Evolutionary conservation across 371 early-diverging fungal genomes (phyloP).

Genomic region (Mortierella sp.): DNA sequence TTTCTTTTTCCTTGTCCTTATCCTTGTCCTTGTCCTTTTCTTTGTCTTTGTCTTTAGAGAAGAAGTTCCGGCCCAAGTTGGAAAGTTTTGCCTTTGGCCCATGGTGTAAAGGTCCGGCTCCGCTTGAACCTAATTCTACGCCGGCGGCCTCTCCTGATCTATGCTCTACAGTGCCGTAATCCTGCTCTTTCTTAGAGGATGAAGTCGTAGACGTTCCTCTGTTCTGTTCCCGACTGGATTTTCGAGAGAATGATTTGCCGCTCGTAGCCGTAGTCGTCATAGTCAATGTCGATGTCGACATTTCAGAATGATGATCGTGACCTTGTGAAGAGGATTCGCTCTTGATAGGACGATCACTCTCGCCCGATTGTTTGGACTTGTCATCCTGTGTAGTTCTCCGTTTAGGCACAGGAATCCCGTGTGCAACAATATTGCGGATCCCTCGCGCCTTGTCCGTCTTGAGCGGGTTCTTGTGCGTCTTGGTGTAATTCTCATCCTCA

Average conservation of each 20-base stretch:
- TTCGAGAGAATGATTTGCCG: too few relatives aligned
- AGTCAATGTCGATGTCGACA: slow-evolving; percentile 4
- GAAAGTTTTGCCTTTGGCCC: slow-evolving; percentile 34
- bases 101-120: slow-evolving; percentile 5
- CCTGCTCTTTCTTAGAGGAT: slow-evolving; percentile 10
- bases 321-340: not conserved
- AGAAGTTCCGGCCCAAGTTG: slow-evolving; percentile 52
- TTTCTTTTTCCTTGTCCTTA: slow-evolving; percentile 30
- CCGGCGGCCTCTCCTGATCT: not conserved
- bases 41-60: slow-evolving; percentile 49
- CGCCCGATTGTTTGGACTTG: slow-evolving; percentile 15
- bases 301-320: not conserved
- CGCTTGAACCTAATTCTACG: slow-evolving; percentile 15
- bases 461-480: slow-evolving; percentile 29
- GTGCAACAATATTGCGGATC: slow-evolving; percentile 44
- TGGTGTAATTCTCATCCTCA: slow-evolving; percentile 36
- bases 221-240: slow-evolving; percentile 30
- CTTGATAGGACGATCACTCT: slow-evolving; percentile 9
- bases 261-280: not conserved
- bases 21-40: slow-evolving; percentile 25
- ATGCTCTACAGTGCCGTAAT: not conserved
- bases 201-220: slow-evolving; percentile 24
- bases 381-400: slow-evolving; percentile 45
- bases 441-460: slow-evolving; percentile 40
- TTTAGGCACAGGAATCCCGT: slow-evolving; percentile 42